Conservation (phyloP, 176 grass and related monocot genomes). For the Zizania latifolia region DNA sequence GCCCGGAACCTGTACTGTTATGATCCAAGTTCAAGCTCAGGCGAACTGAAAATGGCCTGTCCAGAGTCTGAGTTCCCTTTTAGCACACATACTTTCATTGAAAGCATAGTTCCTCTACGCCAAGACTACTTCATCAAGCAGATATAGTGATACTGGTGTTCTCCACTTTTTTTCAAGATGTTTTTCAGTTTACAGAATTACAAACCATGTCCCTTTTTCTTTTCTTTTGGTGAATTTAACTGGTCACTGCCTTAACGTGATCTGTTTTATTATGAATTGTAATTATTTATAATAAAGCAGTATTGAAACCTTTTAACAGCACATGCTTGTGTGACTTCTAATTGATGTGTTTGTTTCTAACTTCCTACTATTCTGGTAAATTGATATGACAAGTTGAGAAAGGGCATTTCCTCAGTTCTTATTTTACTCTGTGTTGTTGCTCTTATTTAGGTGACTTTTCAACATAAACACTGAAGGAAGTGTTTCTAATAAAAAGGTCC, state of each 20-base stretch:
- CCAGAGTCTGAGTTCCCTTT: constrained; percentile 43
- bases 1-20: constrained; percentile 42
- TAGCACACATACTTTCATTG: constrained; percentile 46
- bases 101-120: constrained; percentile 45
- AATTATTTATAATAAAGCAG: constrained; percentile 21
- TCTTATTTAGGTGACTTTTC: background rate
- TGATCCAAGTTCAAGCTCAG: constrained; percentile 43
- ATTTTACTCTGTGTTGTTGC: background rate
- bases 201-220: background rate
- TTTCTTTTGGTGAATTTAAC: constrained; percentile 16
- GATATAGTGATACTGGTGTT: constrained; percentile 25
- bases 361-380: constrained; percentile 2
- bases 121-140: constrained; percentile 38
- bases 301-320: background rate
- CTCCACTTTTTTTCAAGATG: background rate
- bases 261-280: background rate
- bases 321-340: background rate
- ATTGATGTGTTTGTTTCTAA: background rate
- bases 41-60: constrained; percentile 33
- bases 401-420: background rate
- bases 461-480: background rate
- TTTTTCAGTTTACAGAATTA: constrained; percentile 7
- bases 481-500: background rate
- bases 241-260: background rate
- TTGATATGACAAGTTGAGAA: background rate